These are phyloP conservation scores for Rhododendron kiyosumense DNA, from an alignment of 148 eudicot species.

Conservation along the genomic window DNA sequence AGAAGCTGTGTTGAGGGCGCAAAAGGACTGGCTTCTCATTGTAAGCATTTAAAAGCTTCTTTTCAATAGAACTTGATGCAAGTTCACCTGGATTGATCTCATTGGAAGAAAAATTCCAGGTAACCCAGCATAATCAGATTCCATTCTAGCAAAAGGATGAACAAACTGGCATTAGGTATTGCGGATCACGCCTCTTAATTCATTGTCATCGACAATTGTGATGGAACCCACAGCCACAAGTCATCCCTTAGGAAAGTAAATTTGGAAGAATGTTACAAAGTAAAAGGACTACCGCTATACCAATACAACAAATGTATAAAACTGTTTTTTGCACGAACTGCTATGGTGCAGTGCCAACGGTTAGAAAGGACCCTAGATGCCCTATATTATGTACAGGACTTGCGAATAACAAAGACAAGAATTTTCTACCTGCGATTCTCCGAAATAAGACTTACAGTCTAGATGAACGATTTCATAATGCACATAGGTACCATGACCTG, in stretches of 20 bases:
- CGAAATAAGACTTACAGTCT: neutral
- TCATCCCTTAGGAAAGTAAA: too few species aligned
- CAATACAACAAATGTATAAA: neutral
- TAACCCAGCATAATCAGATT: neutral
- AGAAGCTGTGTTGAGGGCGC: conserved; percentile 82
- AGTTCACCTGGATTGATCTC: conserved; percentile 24
- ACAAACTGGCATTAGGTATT: neutral
- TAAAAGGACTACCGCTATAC: too few species aligned
- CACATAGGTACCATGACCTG: neutral
- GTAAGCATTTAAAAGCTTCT: conserved; percentile 68
- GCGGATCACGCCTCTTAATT: neutral
- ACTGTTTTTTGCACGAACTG: neutral
- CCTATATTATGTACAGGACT: neutral
- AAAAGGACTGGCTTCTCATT: conserved; percentile 93
- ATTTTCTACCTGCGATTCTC: neutral
- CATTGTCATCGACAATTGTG: neutral
- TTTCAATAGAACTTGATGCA: conserved; percentile 53
- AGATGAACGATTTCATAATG: neutral
- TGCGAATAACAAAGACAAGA: neutral
- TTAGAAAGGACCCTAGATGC: neutral
- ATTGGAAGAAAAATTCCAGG: neutral
- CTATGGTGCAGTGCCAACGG: neutral
- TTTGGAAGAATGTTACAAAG: too few species aligned
- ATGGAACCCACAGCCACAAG: neutral
- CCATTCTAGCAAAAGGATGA: neutral